These are phyloP conservation scores for Pichia eremophila DNA, from an alignment of 805 yeast genomes.

Conservation along the genomic window DNA sequence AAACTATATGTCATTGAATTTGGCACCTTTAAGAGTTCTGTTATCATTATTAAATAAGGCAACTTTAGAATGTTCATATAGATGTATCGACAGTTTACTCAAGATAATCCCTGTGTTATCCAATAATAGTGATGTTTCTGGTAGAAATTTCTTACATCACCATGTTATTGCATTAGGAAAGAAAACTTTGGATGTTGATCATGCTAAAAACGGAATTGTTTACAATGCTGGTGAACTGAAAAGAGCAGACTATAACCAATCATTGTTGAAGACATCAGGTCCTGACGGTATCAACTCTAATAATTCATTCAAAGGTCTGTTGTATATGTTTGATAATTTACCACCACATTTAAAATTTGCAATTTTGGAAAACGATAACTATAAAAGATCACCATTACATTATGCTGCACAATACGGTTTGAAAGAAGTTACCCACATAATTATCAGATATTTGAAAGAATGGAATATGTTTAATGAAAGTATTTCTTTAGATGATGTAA, in stretches of 20 bases:
- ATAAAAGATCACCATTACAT: constrained; percentile 78
- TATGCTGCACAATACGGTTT: constrained; percentile 85
- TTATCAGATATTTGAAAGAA: constrained; percentile 44
- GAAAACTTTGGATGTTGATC: constrained; percentile 25
- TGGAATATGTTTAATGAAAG: constrained; percentile 51
- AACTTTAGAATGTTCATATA: constrained; percentile 42
- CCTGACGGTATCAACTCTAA: constrained; percentile 55
- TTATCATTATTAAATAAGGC: constrained; percentile 59
- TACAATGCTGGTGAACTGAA: constrained; percentile 6
- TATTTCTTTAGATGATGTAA: constrained; percentile 45
- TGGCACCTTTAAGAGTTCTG: constrained; percentile 45
- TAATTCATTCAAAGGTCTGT: constrained; percentile 50
- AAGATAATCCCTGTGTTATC: constrained; percentile 41
- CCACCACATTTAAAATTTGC: constrained; percentile 44
- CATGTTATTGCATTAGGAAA: constrained; percentile 73
- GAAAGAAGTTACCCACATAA: constrained; percentile 46
- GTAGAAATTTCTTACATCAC: constrained; percentile 79
- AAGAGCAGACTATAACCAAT: constrained; percentile 24
- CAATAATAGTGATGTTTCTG: constrained; percentile 66
- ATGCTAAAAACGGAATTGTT: constrained; percentile 20
- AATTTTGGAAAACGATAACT: constrained; percentile 61
- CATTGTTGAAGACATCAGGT: constrained; percentile 46
- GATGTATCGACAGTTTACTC: constrained; percentile 51
- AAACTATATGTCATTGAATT: constrained; percentile 35
- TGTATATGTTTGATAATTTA: constrained; percentile 47